Evolutionary conservation across 2,329 filamentous ascomycete genomes (phyloP), one percentile per base, ranked within the genome.

Genomic region (Metarhizium album): DNA sequence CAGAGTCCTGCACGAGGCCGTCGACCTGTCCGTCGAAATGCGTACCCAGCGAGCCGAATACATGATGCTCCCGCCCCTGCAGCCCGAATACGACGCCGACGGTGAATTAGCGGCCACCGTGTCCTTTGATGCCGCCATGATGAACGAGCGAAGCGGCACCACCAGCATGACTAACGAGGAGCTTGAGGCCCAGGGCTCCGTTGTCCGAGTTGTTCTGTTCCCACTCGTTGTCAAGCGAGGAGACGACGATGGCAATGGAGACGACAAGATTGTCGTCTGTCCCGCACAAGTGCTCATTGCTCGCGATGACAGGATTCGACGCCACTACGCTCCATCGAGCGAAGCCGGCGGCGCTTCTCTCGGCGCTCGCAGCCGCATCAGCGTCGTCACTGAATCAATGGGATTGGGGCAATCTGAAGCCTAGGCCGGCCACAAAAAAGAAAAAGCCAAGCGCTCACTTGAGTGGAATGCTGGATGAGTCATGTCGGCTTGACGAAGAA

Each of bases 191-290:
- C 78, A 84, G 54, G 77, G 80, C 40, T 84, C 89, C 24, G 80
- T 91, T 18, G 90, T 98, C 40, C 87, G 93, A 58, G 81, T 95
- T 54, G 90, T 98, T 2, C 79, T 98, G 40, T 98, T 98, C 74
- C 94, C 94, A 9, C 78, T 97, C 1, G 91, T 98, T 18, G 88
- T 97, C 60, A 95, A 95, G 73, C 94, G 93, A 73, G 91, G 90
- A 49, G 87, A 95, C 62, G 91, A 97, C 64, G 74, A 76, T 40
- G 93, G 90, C 23, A 78, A 85, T 49, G 91, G 90, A 50, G 89
- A 96, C 50, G 90, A 96, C 58, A 90, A 97, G 74, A 88, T 95
- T 56, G 90, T 97, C 45, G 89, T 98, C 43, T 95, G 86, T 64
- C 91, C 91, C 9, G 93, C 94, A 6, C 91, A 97, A 67, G 93